Percentiles rank a stretch among this genome's conserved stretches.
phyloP scores from a whole-genome alignment of 371 early-diverging fungal species.

The Synchytrium microbalum region DNA sequence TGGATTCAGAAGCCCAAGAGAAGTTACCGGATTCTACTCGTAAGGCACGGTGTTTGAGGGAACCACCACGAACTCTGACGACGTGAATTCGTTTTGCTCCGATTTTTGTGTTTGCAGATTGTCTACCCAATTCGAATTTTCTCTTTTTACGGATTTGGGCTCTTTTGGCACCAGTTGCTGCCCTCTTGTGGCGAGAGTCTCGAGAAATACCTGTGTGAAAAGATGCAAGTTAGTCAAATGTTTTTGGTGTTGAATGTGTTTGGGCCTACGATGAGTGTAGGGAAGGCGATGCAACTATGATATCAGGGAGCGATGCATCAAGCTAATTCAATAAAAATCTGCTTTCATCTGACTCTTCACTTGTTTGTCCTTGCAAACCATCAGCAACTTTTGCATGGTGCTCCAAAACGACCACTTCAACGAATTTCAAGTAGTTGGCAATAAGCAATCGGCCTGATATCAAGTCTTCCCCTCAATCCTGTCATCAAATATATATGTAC shows the following conservation, averaged over 20 bases:
- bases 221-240: not conserved
- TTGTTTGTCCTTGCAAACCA: no score
- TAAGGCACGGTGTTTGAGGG: slow-evolving; percentile 97
- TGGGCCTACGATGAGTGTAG: not conserved
- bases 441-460: no score
- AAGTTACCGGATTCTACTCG: slow-evolving; percentile 95
- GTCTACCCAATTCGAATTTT: slow-evolving; percentile 98
- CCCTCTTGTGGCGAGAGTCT: slow-evolving; percentile 97
- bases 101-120: slow-evolving; percentile 96
- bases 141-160: slow-evolving; percentile 98
- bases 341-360: no score
- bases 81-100: slow-evolving; percentile 91
- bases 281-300: not conserved
- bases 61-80: slow-evolving; percentile 98
- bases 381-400: no score
- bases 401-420: no score
- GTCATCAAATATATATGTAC: no score
- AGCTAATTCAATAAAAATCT: no score
- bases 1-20: slow-evolving; percentile 94
- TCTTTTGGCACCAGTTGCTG: slow-evolving; percentile 96
- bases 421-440: no score
- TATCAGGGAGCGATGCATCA: not conserved
- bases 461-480: no score
- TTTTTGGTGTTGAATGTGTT: not conserved
- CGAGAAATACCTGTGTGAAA: slow-evolving; percentile 78